Conservation (phyloP, 2,329 filamentous ascomycete species). For the Aspergillus japonicus region DNA sequence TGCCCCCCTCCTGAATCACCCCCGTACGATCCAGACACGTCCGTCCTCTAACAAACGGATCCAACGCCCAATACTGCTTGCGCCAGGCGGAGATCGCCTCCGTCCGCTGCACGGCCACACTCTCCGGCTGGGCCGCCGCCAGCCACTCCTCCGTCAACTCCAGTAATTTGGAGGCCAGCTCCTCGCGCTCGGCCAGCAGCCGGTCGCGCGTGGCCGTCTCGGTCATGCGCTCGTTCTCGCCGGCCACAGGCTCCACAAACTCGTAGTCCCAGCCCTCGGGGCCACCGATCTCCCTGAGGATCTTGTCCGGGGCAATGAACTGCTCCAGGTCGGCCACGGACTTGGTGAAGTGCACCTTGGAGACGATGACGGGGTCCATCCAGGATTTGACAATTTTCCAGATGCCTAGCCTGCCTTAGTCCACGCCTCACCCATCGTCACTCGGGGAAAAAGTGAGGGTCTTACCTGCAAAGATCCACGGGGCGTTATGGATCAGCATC, state of each 20-base stretch:
- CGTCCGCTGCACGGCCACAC: constrained; percentile 57
- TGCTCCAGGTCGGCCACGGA: constrained; percentile 70
- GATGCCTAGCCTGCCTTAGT: constrained; percentile 56
- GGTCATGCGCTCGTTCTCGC: constrained; percentile 74
- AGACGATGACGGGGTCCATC: constrained; percentile 92
- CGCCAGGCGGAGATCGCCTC: constrained; percentile 63
- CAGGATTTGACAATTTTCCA: constrained; percentile 93
- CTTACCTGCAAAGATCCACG: constrained; percentile 84
- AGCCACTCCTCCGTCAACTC: constrained; percentile 73
- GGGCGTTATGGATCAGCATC: constrained; percentile 88
- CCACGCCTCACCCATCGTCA: too few relatives aligned
- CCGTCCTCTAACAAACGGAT: constrained; percentile 79
- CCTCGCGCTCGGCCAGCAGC: constrained; percentile 61
- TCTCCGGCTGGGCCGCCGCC: constrained; percentile 46
- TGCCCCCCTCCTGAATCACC: constrained; percentile 65
- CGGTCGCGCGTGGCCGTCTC: constrained; percentile 61
- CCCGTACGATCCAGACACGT: constrained; percentile 78
- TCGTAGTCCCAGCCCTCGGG: constrained; percentile 77
- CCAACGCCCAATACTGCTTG: constrained; percentile 81
- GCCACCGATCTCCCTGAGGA: constrained; percentile 78
- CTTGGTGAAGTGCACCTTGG: constrained; percentile 88
- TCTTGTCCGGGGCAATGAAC: constrained; percentile 67
- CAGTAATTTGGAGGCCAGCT: constrained; percentile 72
- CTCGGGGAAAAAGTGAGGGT: background rate
- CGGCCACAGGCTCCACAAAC: constrained; percentile 71